phyloP scores from a whole-genome alignment of 805 yeast species.

The Starmerella scarabaei region DNA sequence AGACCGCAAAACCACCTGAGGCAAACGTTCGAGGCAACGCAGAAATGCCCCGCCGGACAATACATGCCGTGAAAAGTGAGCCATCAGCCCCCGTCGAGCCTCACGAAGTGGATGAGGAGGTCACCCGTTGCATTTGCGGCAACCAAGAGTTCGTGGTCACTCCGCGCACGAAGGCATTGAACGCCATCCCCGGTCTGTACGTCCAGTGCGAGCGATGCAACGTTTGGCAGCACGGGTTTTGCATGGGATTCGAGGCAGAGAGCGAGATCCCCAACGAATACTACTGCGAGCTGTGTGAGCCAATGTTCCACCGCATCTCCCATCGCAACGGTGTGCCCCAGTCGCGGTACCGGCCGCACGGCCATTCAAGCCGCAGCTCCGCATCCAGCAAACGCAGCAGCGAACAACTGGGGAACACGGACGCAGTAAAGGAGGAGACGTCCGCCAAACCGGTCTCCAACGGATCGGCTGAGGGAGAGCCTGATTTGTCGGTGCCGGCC shows the following conservation, averaged over 20 bases:
- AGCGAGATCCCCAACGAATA: conserved; percentile 81
- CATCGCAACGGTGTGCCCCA: conserved; percentile 11
- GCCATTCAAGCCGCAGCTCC: conserved; percentile 26
- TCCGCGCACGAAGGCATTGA: conserved; percentile 26
- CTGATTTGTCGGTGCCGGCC: background rate
- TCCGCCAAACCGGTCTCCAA: background rate
- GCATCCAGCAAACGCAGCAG: conserved; percentile 11
- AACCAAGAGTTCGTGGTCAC: conserved; percentile 34
- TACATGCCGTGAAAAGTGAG: background rate
- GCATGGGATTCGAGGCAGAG: conserved; percentile 72
- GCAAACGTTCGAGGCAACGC: too few relatives aligned
- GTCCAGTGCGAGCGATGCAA: conserved; percentile 91
- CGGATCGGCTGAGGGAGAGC: background rate
- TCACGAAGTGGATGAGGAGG: conserved; percentile 30
- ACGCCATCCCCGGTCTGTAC: conserved; percentile 85
- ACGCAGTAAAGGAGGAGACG: conserved; percentile 23
- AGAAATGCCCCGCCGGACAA: conserved; percentile 10
- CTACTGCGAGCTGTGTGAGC: conserved; percentile 87
- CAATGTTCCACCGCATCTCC: conserved; percentile 48
- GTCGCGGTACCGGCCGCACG: conserved; percentile 11
- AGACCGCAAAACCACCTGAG: too few relatives aligned
- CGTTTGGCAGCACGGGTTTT: conserved; percentile 96
- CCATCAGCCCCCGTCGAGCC: background rate
- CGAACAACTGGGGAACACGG: conserved; percentile 17
- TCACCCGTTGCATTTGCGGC: conserved; percentile 46